These are phyloP conservation scores for Poronia punctata DNA, from an alignment of 495 filamentous ascomycete genomes.

Conservation along the genomic window DNA sequence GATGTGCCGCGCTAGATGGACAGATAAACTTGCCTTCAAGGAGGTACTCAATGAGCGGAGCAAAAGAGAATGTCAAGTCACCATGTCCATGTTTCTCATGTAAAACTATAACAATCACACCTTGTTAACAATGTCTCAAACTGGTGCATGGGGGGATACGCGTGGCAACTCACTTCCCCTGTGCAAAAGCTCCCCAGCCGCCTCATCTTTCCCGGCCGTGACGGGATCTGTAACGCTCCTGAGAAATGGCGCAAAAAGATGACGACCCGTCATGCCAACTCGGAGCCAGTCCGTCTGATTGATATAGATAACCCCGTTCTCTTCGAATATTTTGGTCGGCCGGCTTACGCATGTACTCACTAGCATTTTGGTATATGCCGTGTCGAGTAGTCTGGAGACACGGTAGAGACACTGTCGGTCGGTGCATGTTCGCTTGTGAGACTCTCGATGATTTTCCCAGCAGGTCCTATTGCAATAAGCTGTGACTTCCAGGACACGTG, in stretches of 20 bases:
- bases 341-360: slow-evolving; percentile 1
- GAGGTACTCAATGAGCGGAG: no score
- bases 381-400: neutral
- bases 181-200: no score
- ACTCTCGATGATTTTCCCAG: neutral
- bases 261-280: slow-evolving; percentile 7
- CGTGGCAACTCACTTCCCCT: no score
- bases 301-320: neutral
- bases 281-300: neutral
- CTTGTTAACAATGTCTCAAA: no score
- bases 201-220: no score
- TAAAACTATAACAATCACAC: no score
- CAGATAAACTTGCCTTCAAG: no score
- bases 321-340: neutral
- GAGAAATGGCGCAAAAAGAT: slow-evolving; percentile 2
- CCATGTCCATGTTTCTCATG: no score
- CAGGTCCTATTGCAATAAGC: slow-evolving; percentile 10
- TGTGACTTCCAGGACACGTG: neutral
- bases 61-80: no score
- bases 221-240: no score
- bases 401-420: slow-evolving; percentile 1
- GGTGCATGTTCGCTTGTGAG: slow-evolving; percentile 1
- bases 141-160: no score
- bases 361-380: neutral
- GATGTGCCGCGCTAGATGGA: no score